Percentiles rank a stretch among this genome's conserved stretches.
phyloP scores from a whole-genome alignment of 139 green algal species.

The Auxenochlorella pyrenoidosa region DNA sequence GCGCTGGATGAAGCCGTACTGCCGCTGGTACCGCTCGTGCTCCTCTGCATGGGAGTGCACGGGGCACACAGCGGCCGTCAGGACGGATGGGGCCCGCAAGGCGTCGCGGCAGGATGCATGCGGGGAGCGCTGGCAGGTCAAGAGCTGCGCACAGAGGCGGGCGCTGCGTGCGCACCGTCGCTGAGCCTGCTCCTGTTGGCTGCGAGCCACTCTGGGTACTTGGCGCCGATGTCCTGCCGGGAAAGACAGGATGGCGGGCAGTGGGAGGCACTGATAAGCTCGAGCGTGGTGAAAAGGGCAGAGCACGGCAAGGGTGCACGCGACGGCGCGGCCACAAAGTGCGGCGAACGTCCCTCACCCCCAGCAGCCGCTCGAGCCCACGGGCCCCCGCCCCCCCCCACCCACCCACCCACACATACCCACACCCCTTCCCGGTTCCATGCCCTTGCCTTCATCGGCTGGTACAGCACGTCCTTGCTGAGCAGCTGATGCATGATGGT shows the following conservation, averaged over 20 bases:
- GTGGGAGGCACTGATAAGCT: background rate
- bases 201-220: slow-evolving; percentile 86
- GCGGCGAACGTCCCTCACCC: too few relatives aligned
- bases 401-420: too few relatives aligned
- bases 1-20: slow-evolving; percentile 71
- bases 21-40: slow-evolving; percentile 58
- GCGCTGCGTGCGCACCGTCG: background rate
- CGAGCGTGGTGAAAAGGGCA: too few relatives aligned
- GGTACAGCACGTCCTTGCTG: slow-evolving; percentile 89
- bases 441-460: slow-evolving; percentile 80
- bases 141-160: too few relatives aligned
- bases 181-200: slow-evolving; percentile 49
- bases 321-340: too few relatives aligned
- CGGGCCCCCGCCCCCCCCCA: too few relatives aligned
- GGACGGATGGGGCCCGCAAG: background rate
- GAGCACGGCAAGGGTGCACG: too few relatives aligned
- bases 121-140: background rate
- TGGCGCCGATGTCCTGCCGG: slow-evolving; percentile 78
- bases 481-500: slow-evolving; percentile 88
- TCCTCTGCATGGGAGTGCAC: slow-evolving; percentile 5
- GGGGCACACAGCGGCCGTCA: background rate
- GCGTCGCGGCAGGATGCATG: too few relatives aligned
- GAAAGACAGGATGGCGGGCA: background rate
- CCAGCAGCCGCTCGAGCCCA: too few relatives aligned
- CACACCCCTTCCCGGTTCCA: background rate